Percentiles rank a stretch among this genome's conserved stretches.
phyloP scores from a whole-genome alignment of 208 protist genomes.

The Trypanosoma boissoni region DNA sequence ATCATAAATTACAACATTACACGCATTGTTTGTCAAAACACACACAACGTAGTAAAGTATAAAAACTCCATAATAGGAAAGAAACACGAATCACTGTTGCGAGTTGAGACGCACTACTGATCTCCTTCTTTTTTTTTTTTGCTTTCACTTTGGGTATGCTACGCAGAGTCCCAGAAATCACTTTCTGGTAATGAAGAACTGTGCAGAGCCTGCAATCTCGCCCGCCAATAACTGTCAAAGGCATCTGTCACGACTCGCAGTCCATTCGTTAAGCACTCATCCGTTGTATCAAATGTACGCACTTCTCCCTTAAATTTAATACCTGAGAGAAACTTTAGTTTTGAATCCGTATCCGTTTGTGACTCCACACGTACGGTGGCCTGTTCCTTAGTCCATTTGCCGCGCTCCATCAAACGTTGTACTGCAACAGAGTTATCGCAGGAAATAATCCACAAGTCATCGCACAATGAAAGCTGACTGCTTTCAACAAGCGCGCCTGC shows the following conservation, averaged over 20 bases:
- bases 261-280: conserved; percentile 39
- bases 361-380: conserved; percentile 44
- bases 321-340: conserved; percentile 26
- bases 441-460: conserved; percentile 68
- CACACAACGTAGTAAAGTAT: no score
- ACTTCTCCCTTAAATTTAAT: conserved; percentile 40
- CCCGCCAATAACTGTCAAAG: conserved; percentile 51
- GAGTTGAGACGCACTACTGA: no score
- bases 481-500: conserved; percentile 74
- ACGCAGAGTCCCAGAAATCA: neutral
- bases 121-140: no score
- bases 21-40: no score
- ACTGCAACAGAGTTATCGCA: conserved; percentile 43
- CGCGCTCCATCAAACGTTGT: conserved; percentile 43
- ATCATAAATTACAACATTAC: no score
- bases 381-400: conserved; percentile 34
- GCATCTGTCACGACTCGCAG: conserved; percentile 35
- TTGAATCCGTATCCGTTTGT: conserved; percentile 33
- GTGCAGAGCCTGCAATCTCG: conserved; percentile 12
- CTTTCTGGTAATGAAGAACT: conserved; percentile 7
- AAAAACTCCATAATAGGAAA: no score
- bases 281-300: conserved; percentile 54
- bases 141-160: no score
- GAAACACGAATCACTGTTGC: no score
- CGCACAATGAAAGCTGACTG: conserved; percentile 29